Base-by-base conservation (phyloP, 1,284 basidiomycete genomes). In the Xerocomus amazonicus region DNA sequence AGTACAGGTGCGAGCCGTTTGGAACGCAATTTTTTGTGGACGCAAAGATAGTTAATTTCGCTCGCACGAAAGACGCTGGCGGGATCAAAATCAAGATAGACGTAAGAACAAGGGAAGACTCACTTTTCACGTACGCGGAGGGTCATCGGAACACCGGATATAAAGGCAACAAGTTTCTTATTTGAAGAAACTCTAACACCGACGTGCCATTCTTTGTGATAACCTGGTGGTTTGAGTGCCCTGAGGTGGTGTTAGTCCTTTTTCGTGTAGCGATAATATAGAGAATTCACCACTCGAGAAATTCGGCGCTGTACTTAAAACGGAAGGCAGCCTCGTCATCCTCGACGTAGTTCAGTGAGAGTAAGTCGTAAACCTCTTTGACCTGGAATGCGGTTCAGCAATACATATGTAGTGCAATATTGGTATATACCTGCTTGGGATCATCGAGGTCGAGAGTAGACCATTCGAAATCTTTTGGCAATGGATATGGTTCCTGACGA, bases 1-100 rank as follows among this genome's bases (percentile, higher is more conserved):
- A 99, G 79, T 26, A 99, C 91, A 0, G 97, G 97, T 0, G 97
- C 89, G 16, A 99, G 78, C 32, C 97, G 89, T 69, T 98, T 99
- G 6, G 92, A 91, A 12, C 97, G 87, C 42, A 99, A 74, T 70
- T 97, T 97, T 74, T 99, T 99, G 79, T 98, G 96, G 4, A 98
- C 87, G 62, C 94, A 97, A 44, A 99, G 84, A 70, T 95, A 99
- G 71, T 99, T 99, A 74, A 99, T 96, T 71, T 99, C 97, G 60
- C 86, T 85, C 32, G 84, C 80, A 36, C 73, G 73, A 62, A 97
- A 77, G 8, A 76, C 71, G 50, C 92, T 96, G 56, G 26, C 45
- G 8, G 34, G 28, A 32, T 54, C 31, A 61, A 47, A 27, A 34
- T 47, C 7, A 17, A 32, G 23, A 31, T 23, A 32, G 43, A 29